Evolutionary conservation across 2,329 filamentous ascomycete species (phyloP), one percentile per base, ranked within the genome.

Genomic region (Thielaviopsis euricoi): DNA sequence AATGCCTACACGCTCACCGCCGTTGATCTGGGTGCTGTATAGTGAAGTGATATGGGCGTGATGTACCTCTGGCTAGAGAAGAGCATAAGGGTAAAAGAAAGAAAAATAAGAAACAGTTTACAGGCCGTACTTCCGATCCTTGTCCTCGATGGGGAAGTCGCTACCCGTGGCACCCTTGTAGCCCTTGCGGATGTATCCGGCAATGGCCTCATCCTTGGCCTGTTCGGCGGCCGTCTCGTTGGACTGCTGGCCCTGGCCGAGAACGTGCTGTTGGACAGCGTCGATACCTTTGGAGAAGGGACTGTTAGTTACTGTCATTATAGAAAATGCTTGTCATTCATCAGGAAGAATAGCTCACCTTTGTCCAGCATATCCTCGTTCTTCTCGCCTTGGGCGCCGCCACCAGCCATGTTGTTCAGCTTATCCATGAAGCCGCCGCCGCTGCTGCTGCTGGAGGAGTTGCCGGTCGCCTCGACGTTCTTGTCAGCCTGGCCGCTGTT

Each of bases 291-390:
- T 19, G 49, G 43, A 33, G 12, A n/a, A n/a, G n/a, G n/a, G n/a
- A n/a, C n/a, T n/a, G n/a, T n/a, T n/a, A n/a, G n/a, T n/a, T n/a
- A n/a, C n/a, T n/a, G n/a, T n/a, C n/a, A n/a, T n/a, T n/a, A n/a
- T n/a, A n/a, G n/a, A n/a, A n/a, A n/a, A n/a, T n/a, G n/a, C n/a
- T n/a, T n/a, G n/a, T n/a, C n/a, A n/a, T n/a, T n/a, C n/a, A n/a
- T n/a, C n/a, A 26, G 26, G 17, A 25, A 13, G 21, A 29, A 13
- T 22, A 51, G 61, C 61, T 23, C 62, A 88, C 86, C 83, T 74
- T 93, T 93, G 73, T 93, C 87, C 56, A 93, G 79, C n/a, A 69
- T 72, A 66, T 91, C 86, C 70, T 93, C 87, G 64, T 89, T 86
- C 79, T 88, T 83, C 78, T 91, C 87, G 67, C 83, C 82, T 70